Conservation (phyloP, 2,329 filamentous ascomycete species). For the Nemania diffusa region DNA sequence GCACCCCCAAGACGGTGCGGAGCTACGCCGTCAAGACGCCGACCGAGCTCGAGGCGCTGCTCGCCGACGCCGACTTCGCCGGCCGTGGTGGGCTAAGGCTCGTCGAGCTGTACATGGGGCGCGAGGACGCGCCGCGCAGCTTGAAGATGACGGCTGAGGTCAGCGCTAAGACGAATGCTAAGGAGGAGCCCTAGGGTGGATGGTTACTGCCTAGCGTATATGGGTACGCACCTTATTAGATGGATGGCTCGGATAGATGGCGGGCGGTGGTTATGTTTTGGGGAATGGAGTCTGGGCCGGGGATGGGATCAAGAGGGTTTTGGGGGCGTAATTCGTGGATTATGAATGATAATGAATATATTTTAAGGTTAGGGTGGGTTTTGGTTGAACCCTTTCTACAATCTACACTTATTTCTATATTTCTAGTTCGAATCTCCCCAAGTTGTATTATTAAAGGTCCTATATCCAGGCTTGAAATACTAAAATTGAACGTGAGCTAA, state of each 20-base stretch:
- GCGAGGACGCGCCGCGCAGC: slow-evolving; percentile 78
- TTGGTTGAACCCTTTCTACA: no score
- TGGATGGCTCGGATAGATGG: neutral
- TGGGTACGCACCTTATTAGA: neutral
- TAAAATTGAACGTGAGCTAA: no score
- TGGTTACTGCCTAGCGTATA: neutral
- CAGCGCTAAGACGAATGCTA: slow-evolving; percentile 73
- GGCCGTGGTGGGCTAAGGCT: slow-evolving; percentile 69
- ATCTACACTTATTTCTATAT: no score
- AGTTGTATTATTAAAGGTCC: no score
- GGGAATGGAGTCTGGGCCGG: neutral
- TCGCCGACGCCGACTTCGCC: slow-evolving; percentile 72
- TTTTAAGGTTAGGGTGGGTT: neutral
- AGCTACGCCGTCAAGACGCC: slow-evolving; percentile 75
- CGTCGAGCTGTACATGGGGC: slow-evolving; percentile 84
- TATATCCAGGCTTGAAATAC: no score
- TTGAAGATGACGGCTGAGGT: slow-evolving; percentile 77
- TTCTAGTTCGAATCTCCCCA: no score
- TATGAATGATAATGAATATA: neutral
- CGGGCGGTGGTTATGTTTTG: neutral
- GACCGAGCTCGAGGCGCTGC: slow-evolving; percentile 72
- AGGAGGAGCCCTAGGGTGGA: slow-evolving; percentile 19
- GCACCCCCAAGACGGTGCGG: slow-evolving; percentile 58
- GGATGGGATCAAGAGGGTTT: neutral
- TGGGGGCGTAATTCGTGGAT: neutral